Evolutionary conservation across 441 rosid genomes (phyloP).

Genomic region (Aleurites moluccanus): DNA sequence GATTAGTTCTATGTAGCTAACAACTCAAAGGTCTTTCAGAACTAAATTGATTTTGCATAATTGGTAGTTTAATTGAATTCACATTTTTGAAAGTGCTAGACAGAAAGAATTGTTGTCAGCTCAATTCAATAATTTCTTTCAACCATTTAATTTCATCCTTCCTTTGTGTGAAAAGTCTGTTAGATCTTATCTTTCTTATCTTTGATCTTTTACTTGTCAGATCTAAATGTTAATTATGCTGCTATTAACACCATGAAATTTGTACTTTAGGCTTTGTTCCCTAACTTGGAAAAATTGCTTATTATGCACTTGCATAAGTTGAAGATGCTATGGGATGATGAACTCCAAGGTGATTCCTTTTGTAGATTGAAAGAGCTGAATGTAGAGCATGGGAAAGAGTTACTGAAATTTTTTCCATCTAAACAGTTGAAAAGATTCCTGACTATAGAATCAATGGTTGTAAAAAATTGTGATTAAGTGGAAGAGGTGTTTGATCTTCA

Average conservation of each 20-base stretch:
- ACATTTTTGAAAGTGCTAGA: no score
- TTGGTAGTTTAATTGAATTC: no score
- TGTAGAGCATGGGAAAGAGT: background rate
- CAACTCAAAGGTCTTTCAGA: no score
- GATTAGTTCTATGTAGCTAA: no score
- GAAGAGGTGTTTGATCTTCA: conserved; percentile 27
- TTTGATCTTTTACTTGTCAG: no score
- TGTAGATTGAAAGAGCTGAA: background rate
- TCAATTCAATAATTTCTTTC: no score
- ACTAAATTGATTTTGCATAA: no score
- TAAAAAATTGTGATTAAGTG: conserved; percentile 18
- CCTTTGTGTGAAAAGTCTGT: no score
- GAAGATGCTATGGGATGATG: conserved; percentile 17
- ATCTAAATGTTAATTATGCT: no score
- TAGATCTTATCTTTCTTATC: no score
- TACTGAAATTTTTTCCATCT: conserved; percentile 10
- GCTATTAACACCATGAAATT: background rate
- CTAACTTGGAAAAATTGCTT: background rate
- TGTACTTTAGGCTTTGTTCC: conserved; percentile 11
- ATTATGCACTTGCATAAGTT: conserved; percentile 4
- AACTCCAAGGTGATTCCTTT: conserved; percentile 15
- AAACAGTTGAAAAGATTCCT: background rate
- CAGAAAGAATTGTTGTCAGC: no score
- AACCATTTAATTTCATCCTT: no score
- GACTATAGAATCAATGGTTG: background rate